phyloP scores from a whole-genome alignment of 345 rosid species.

The Linum trigynum region DNA sequence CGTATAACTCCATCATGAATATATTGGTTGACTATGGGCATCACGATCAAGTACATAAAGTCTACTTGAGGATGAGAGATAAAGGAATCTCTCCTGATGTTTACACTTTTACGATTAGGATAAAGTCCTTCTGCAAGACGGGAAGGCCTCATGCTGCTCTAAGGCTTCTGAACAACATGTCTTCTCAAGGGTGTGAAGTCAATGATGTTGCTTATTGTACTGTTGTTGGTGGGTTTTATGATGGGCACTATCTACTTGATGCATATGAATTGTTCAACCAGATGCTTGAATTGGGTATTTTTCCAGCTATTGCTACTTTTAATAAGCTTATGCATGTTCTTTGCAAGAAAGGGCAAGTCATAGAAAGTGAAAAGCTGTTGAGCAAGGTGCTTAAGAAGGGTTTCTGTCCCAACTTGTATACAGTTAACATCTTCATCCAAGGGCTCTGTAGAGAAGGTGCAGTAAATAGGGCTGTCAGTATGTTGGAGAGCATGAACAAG shows the following conservation, averaged over 20 bases:
- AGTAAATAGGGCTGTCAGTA: constrained; percentile 42
- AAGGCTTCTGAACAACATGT: constrained; percentile 72
- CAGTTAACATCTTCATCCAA: constrained; percentile 65
- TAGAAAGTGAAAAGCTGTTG: constrained; percentile 64
- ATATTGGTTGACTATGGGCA: constrained; percentile 57
- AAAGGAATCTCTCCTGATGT: constrained; percentile 60
- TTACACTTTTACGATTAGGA: constrained; percentile 73
- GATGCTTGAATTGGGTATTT: constrained; percentile 54
- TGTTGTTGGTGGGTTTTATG: constrained; percentile 63
- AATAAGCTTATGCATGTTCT: constrained; percentile 78
- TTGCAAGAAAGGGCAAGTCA: constrained; percentile 62
- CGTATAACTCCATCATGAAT: constrained; percentile 79
- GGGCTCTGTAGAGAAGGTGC: constrained; percentile 72
- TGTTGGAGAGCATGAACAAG: constrained; percentile 43
- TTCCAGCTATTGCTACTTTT: constrained; percentile 47
- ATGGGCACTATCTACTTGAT: constrained; percentile 35
- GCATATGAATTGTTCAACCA: constrained; percentile 65
- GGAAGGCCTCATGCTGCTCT: constrained; percentile 70
- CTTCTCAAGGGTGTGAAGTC: constrained; percentile 60
- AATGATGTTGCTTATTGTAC: constrained; percentile 81
- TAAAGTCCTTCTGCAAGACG: constrained; percentile 78
- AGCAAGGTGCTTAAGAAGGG: constrained; percentile 71
- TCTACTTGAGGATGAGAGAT: constrained; percentile 73
- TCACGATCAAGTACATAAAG: constrained; percentile 74
- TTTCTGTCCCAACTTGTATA: constrained; percentile 61